Conservation (phyloP, 2,329 filamentous ascomycete genomes). For the Stachybotrys elegans region DNA sequence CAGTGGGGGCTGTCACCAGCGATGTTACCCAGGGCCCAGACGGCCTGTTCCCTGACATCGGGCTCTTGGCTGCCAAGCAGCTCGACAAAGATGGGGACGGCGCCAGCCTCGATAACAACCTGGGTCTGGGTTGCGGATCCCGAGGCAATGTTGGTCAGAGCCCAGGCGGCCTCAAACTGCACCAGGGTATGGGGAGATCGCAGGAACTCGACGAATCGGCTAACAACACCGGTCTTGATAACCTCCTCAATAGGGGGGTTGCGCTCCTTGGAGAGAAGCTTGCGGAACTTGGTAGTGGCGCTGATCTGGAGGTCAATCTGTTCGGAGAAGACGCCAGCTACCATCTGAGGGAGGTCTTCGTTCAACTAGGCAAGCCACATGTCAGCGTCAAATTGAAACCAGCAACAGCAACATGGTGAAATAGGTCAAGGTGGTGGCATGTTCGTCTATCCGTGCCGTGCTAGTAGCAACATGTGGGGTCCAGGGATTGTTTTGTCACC, state of each 20-base stretch:
- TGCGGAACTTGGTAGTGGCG: slow-evolving; percentile 96
- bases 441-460: too few relatives aligned
- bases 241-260: slow-evolving; percentile 99
- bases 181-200: slow-evolving; percentile 96
- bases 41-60: slow-evolving; percentile 95
- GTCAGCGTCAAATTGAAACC: too few relatives aligned
- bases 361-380: slow-evolving; percentile 72
- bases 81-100: slow-evolving; percentile 97
- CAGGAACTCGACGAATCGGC: slow-evolving; percentile 96
- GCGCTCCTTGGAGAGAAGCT: slow-evolving; percentile 95
- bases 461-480: slow-evolving; percentile 24
- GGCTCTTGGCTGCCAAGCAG: slow-evolving; percentile 92
- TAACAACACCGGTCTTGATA: slow-evolving; percentile 97
- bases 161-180: slow-evolving; percentile 98
- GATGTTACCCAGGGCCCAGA: slow-evolving; percentile 98
- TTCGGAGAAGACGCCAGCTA: slow-evolving; percentile 94
- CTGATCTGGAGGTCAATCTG: slow-evolving; percentile 97
- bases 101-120: slow-evolving; percentile 96
- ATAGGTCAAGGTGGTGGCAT: too few relatives aligned
- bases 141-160: slow-evolving; percentile 97
- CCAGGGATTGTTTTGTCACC: slow-evolving; percentile 20
- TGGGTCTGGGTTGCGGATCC: slow-evolving; percentile 96
- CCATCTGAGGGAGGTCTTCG: slow-evolving; percentile 98
- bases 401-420: too few relatives aligned
- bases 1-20: slow-evolving; percentile 96